Conservation (phyloP, 1,284 basidiomycete genomes). For the Ustilago sp. region DNA sequence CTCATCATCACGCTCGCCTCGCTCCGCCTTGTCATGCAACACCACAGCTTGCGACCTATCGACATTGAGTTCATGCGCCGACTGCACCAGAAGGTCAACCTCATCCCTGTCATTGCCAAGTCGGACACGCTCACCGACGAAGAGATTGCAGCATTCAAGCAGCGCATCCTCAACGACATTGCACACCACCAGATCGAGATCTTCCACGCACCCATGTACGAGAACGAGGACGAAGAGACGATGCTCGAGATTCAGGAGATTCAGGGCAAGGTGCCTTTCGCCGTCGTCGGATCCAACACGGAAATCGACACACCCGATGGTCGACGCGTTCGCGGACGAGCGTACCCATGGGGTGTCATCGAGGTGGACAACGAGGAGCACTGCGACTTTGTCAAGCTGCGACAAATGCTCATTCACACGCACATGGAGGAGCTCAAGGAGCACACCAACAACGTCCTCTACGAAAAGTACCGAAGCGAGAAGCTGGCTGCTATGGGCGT, state of each 20-base stretch:
- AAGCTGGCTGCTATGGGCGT: conserved; percentile 67
- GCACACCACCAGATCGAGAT: conserved; percentile 68
- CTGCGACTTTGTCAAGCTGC: conserved; percentile 69
- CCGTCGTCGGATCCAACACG: conserved; percentile 66
- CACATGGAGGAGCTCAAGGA: conserved; percentile 70
- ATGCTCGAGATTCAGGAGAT: conserved; percentile 68
- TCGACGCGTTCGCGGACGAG: conserved; percentile 65
- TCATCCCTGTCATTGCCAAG: conserved; percentile 69
- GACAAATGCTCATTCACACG: conserved; percentile 69
- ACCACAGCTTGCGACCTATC: conserved; percentile 60
- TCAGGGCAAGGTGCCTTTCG: conserved; percentile 67
- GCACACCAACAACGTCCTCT: conserved; percentile 65
- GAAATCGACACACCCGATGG: conserved; percentile 68
- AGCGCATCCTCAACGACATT: conserved; percentile 66
- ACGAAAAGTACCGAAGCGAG: conserved; percentile 67
- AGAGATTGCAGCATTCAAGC: conserved; percentile 65
- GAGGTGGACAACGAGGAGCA: conserved; percentile 69
- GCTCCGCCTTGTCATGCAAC: neutral
- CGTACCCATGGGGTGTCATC: conserved; percentile 68
- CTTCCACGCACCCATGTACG: conserved; percentile 64
- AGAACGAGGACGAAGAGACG: conserved; percentile 67
- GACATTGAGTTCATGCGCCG: conserved; percentile 69
- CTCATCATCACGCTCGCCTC: neutral
- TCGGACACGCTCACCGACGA: conserved; percentile 67
- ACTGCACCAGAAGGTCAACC: conserved; percentile 67